These are phyloP conservation scores for Podila minutissima DNA, from an alignment of 192 early-diverging fungal species.

Conservation along the genomic window DNA sequence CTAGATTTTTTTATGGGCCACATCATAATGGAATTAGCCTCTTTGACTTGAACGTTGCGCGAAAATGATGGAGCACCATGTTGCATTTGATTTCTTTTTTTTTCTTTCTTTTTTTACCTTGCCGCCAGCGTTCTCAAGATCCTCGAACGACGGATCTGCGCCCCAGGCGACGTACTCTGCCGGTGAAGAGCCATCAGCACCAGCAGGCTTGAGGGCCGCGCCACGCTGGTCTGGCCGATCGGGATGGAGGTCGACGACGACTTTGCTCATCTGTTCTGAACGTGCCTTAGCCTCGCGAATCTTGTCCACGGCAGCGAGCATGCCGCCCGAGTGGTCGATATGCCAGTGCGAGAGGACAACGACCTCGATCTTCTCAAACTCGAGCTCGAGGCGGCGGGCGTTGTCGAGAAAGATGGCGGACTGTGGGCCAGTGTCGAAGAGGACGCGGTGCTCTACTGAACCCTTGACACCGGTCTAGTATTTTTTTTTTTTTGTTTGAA, in stretches of 20 bases:
- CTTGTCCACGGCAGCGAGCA: slow-evolving; percentile 39
- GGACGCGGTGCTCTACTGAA: slow-evolving; percentile 24
- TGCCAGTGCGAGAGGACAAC: slow-evolving; percentile 51
- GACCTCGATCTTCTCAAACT: slow-evolving; percentile 47
- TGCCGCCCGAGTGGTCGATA: slow-evolving; percentile 46
- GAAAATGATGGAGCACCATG: not conserved
- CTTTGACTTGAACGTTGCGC: not conserved
- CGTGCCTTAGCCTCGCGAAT: slow-evolving; percentile 5
- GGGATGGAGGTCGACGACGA: slow-evolving; percentile 38
- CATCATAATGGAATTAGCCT: not conserved
- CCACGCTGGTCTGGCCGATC: slow-evolving; percentile 48
- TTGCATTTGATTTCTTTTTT: not conserved
- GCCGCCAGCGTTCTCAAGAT: slow-evolving; percentile 28
- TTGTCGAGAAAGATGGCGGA: slow-evolving; percentile 52
- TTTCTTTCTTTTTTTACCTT: slow-evolving; percentile 2
- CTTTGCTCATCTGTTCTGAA: not conserved
- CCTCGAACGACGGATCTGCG: slow-evolving; percentile 27
- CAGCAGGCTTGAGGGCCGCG: slow-evolving; percentile 9
- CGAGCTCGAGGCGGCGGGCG: slow-evolving; percentile 42
- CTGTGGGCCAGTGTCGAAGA: slow-evolving; percentile 50
- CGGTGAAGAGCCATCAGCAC: not conserved
- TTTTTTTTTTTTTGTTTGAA: not conserved
- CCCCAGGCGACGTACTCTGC: slow-evolving; percentile 39
- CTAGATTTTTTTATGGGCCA: slow-evolving; percentile 3
- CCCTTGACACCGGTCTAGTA: slow-evolving; percentile 39